Conservation (phyloP, 768 basidiomycete species). For the Xerocomellus chrysenteron region DNA sequence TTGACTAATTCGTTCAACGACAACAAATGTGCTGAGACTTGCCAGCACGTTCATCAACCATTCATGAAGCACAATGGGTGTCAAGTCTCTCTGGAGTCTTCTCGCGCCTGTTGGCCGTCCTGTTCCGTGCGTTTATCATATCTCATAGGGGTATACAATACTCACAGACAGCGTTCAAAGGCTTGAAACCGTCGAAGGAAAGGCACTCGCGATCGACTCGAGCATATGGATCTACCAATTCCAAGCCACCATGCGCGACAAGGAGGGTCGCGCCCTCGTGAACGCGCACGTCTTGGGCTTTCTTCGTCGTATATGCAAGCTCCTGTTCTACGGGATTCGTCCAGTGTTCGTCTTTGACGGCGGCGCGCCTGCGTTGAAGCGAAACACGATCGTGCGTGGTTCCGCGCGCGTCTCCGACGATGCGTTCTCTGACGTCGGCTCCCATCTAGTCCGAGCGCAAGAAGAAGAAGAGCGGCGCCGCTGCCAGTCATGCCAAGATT, state of each 20-base stretch:
- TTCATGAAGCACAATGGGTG: slow-evolving; percentile 66
- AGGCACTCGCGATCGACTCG: slow-evolving; percentile 94
- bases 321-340: slow-evolving; percentile 95
- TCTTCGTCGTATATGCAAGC: slow-evolving; percentile 86
- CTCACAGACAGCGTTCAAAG: slow-evolving; percentile 40
- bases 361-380: slow-evolving; percentile 88
- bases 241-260: slow-evolving; percentile 98
- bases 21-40: not conserved
- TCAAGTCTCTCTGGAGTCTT: slow-evolving; percentile 93
- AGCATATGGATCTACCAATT: slow-evolving; percentile 99
- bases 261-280: slow-evolving; percentile 84
- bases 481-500: slow-evolving; percentile 77
- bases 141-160: not conserved
- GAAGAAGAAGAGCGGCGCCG: slow-evolving; percentile 89
- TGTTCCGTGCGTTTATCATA: slow-evolving; percentile 62
- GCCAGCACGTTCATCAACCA: not conserved
- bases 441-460: slow-evolving; percentile 71
- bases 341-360: slow-evolving; percentile 99
- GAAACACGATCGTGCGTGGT: slow-evolving; percentile 75
- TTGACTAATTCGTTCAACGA: not conserved
- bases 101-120: slow-evolving; percentile 92
- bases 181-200: slow-evolving; percentile 94
- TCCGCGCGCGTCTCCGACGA: not conserved
- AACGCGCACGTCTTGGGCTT: slow-evolving; percentile 96
- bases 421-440: slow-evolving; percentile 7